Base-by-base conservation (phyloP, 805 yeast genomes). In the Teunomyces gatunensis region DNA sequence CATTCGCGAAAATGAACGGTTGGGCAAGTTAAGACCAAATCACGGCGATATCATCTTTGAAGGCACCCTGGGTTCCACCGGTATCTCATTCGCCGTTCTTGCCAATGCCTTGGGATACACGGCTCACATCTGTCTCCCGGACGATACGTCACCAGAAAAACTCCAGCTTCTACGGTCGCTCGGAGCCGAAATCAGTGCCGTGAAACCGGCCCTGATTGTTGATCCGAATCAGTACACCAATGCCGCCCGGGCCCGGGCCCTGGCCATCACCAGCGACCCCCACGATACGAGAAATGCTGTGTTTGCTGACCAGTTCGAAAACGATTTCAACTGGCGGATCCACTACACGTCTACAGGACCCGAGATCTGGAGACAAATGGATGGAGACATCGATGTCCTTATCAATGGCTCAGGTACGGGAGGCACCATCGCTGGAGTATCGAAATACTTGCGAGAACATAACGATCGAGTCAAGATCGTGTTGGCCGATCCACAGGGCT, bases 31-130 rank as follows among this genome's bases (percentile, higher is more conserved):
- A 34, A 61, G 69, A 4, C 87, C 88, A 0, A 63, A 79, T 37
- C 67, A 64, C 34, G 89, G 87, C 1, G 94, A 89, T 58, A 73
- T 83, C 11, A 85, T 92, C 1, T 90, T 84, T 64, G 99, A 92
- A 69, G 99, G 99, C 6, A 94, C 99, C 0, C 85, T 94, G 9
- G 99, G 99, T 0, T 90, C 97, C 0, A 92, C 99, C 0, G 99
- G 99, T 2, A 94, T 94, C 10, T 88, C 96, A 1, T 78, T 92
- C 56, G 96, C 97, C 0, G 81, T 90, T 66, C 75, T 94, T n/a
- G 88, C 96, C 52, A 82, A 89, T 55, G 86, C 96, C 0, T 64
- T 87, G 45, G 99, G 99, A 0, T 91, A 91, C 63, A 81, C 79
- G 17, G 87, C 96, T 0, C 97, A 90, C 58, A 94, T 92, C n/a